These are phyloP conservation scores for Dipteronia sinensis DNA, from an alignment of 345 rosid species.

Conservation along the genomic window DNA sequence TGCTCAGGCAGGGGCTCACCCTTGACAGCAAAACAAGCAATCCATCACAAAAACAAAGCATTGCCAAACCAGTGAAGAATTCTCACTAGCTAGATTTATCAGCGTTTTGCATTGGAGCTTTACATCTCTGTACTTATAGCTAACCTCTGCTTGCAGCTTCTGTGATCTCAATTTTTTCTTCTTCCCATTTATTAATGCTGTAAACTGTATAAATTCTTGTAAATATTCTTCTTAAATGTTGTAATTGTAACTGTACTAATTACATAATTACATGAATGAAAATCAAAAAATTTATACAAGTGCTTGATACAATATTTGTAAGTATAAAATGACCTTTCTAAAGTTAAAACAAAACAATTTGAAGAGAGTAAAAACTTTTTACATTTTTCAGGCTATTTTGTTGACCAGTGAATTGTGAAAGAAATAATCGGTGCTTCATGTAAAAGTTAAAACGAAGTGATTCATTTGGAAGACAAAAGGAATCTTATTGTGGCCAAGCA, in stretches of 20 bases:
- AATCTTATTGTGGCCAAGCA: neutral
- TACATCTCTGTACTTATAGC: neutral
- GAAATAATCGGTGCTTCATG: neutral
- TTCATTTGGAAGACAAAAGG: neutral
- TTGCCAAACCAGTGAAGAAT: conserved; percentile 1
- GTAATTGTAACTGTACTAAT: neutral
- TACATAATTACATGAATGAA: neutral
- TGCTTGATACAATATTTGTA: neutral
- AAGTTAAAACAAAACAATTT: neutral
- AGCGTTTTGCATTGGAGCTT: neutral
- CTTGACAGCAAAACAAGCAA: conserved; percentile 26
- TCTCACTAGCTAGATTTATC: conserved; percentile 17
- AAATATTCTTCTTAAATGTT: neutral
- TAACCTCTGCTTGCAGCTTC: conserved; percentile 11
- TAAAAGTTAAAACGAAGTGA: neutral
- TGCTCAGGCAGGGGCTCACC: conserved; percentile 35
- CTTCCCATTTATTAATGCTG: neutral
- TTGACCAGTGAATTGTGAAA: neutral
- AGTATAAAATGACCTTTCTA: neutral
- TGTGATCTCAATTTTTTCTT: neutral
- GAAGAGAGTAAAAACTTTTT: neutral
- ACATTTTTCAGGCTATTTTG: neutral
- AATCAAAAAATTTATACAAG: neutral
- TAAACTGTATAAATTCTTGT: neutral
- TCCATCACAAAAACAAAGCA: conserved; percentile 19